phyloP scores from a whole-genome alignment of 768 basidiomycete species.

The Boletellus emodensis region DNA sequence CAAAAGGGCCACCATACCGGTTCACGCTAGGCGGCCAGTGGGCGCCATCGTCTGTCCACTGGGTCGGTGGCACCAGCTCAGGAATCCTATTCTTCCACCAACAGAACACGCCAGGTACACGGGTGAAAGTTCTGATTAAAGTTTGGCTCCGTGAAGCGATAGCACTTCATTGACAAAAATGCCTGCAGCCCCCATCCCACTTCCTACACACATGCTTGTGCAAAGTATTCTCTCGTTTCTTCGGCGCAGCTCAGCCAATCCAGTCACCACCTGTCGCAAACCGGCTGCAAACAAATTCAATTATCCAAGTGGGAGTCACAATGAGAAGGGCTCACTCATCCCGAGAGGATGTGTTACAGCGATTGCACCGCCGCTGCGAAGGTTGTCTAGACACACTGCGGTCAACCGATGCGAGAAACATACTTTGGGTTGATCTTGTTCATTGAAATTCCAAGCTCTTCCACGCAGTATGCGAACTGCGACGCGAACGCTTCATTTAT shows the following conservation, averaged over 20 bases:
- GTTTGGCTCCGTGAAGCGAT: constrained; percentile 20
- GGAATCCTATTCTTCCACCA: neutral
- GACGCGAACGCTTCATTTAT: constrained; percentile 92
- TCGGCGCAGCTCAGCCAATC: constrained; percentile 75
- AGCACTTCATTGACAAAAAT: constrained; percentile 70
- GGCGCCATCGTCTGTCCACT: constrained; percentile 73
- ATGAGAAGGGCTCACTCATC: constrained; percentile 56
- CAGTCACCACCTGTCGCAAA: constrained; percentile 82
- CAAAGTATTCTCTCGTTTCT: constrained; percentile 66
- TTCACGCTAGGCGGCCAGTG: constrained; percentile 52
- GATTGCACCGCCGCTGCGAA: constrained; percentile 74
- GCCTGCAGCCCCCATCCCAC: constrained; percentile 85
- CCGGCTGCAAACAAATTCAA: constrained; percentile 51
- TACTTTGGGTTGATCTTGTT: constrained; percentile 85
- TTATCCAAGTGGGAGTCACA: constrained; percentile 8
- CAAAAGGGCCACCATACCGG: constrained; percentile 43
- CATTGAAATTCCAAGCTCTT: constrained; percentile 70
- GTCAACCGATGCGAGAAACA: constrained; percentile 21
- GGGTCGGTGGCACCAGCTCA: constrained; percentile 33
- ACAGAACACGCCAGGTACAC: constrained; percentile 34
- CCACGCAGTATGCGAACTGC: constrained; percentile 90
- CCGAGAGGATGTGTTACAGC: constrained; percentile 79
- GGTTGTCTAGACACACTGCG: neutral
- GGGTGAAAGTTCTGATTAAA: constrained; percentile 11
- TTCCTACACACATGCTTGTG: constrained; percentile 80